phyloP scores from a whole-genome alignment of 345 rosid genomes.

The Rhizophora apiculata region DNA sequence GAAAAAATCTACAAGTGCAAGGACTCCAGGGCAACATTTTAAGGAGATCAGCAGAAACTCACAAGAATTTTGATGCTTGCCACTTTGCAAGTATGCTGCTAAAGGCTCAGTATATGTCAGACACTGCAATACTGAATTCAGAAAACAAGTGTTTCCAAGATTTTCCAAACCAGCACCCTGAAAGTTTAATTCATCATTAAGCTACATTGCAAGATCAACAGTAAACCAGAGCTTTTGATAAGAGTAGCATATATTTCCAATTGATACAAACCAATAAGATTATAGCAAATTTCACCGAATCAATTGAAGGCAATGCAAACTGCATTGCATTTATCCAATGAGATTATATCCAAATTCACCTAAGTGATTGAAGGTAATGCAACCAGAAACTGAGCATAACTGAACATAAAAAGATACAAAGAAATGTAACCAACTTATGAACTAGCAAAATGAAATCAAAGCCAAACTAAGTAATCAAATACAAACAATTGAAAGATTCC shows the following conservation, averaged over 20 bases:
- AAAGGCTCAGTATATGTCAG: slow-evolving; percentile 93
- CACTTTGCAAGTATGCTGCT: slow-evolving; percentile 81
- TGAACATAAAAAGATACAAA: no score
- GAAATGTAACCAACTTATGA: no score
- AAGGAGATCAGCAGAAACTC: slow-evolving; percentile 29
- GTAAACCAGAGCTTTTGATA: slow-evolving; percentile 8
- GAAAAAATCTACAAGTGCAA: not conserved
- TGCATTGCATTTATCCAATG: no score
- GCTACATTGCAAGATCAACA: not conserved
- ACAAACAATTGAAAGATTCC: no score
- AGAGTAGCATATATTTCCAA: not conserved
- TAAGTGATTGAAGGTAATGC: no score
- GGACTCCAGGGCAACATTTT: not conserved
- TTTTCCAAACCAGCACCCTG: slow-evolving; percentile 97
- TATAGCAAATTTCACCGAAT: not conserved
- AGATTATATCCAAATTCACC: no score
- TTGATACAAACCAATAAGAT: not conserved
- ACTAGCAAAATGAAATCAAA: no score
- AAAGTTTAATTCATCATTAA: slow-evolving; percentile 20
- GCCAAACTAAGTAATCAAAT: no score
- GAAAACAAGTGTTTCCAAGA: slow-evolving; percentile 97
- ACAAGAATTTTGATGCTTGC: slow-evolving; percentile 76
- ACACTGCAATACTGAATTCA: slow-evolving; percentile 91
- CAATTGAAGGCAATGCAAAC: no score
- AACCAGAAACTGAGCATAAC: no score